Conservation (phyloP, 2,329 filamentous ascomycete species). For the Trichoderma pleuroti region DNA sequence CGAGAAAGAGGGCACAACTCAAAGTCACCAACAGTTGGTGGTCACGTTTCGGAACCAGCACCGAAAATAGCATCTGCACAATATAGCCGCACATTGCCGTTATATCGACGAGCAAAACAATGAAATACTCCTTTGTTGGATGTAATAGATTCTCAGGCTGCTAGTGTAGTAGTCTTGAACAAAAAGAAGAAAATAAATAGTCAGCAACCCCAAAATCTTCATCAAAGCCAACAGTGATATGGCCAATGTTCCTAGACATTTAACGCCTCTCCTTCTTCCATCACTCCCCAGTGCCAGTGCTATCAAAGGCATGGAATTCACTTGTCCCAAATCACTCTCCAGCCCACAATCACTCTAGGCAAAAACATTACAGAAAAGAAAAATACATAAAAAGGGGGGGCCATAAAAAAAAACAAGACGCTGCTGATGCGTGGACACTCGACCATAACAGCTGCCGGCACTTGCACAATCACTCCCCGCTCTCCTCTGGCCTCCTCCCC, state of each 20-base stretch:
- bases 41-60: background rate
- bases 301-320: background rate
- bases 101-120: background rate
- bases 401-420: background rate
- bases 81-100: background rate
- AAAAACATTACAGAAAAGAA: background rate
- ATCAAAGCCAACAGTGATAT: background rate
- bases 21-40: background rate
- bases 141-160: no score
- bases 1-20: background rate
- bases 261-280: background rate
- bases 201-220: background rate
- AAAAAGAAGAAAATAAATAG: background rate
- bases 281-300: background rate
- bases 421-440: background rate
- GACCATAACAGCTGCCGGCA: constrained; percentile 1
- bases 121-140: background rate
- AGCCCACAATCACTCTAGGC: background rate
- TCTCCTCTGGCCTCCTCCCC: background rate
- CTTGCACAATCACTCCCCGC: background rate
- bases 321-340: background rate
- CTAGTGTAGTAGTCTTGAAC: no score
- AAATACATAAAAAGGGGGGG: background rate
- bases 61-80: background rate
- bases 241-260: background rate